Evolutionary conservation across 1,139 yeast species (phyloP).

Genomic region (Debaryomyces fabryi): DNA sequence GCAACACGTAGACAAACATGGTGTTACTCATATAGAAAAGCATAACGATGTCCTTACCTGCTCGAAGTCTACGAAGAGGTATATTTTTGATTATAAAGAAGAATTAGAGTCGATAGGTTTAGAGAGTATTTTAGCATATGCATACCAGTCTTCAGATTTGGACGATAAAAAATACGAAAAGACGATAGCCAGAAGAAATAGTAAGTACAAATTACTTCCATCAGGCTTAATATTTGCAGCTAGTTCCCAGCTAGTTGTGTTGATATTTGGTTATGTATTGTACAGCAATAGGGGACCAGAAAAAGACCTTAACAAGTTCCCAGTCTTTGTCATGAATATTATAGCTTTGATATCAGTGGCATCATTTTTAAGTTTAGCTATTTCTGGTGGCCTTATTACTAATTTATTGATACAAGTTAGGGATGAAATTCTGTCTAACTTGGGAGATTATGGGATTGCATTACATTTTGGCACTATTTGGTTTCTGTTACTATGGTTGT

Average conservation of each 20-base stretch:
- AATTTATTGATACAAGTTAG: conserved; percentile 26
- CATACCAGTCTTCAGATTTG: conserved; percentile 29
- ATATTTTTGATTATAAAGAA: conserved; percentile 48
- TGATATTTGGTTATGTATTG: conserved; percentile 33
- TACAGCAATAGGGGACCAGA: conserved; percentile 38
- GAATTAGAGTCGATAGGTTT: conserved; percentile 45
- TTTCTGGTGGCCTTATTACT: conserved; percentile 33
- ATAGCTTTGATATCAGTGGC: conserved; percentile 37
- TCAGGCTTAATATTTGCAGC: conserved; percentile 29
- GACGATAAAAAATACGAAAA: conserved; percentile 24
- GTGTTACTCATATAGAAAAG: conserved; percentile 14
- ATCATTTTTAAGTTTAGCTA: conserved; percentile 31
- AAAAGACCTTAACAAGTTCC: conserved; percentile 32
- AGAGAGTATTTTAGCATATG: conserved; percentile 50
- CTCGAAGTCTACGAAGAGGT: conserved; percentile 16
- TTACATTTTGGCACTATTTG: conserved; percentile 44
- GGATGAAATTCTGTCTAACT: conserved; percentile 29
- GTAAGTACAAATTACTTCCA: conserved; percentile 24
- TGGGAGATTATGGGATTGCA: conserved; percentile 49
- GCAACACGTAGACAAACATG: conserved; percentile 16
- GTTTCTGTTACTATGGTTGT: conserved; percentile 45
- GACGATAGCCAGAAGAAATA: conserved; percentile 21
- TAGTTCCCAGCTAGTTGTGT: conserved; percentile 27
- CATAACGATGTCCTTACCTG: conserved; percentile 29
- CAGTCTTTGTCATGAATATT: conserved; percentile 33